A percentile compares a stretch with the other conserved stretches of the same genome.
Evolutionary conservation across 306 rosid species (phyloP).

Genomic region (Heteromeles arbutifolia): DNA sequence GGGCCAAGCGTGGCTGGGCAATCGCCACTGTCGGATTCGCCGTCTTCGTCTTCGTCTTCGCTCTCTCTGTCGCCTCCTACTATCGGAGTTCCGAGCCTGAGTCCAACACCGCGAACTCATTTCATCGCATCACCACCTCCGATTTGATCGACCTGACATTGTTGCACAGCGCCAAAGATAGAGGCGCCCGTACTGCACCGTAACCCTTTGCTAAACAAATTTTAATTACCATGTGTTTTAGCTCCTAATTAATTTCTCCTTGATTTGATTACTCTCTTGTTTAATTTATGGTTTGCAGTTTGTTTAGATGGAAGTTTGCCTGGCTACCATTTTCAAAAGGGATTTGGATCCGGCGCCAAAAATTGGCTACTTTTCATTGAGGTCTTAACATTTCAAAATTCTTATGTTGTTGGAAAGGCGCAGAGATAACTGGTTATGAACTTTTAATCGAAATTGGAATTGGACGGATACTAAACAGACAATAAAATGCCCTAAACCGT

Average conservation of each 20-base stretch:
- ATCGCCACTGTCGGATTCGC: slow-evolving; percentile 32
- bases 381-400: slow-evolving; percentile 30
- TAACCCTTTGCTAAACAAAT: neutral
- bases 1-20: slow-evolving; percentile 50
- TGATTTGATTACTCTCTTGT: no score
- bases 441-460: no score
- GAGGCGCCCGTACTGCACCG: slow-evolving; percentile 52
- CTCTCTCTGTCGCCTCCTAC: slow-evolving; percentile 32
- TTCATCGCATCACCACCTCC: slow-evolving; percentile 5
- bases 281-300: slow-evolving; percentile 33
- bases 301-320: slow-evolving; percentile 85
- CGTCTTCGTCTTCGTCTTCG: slow-evolving; percentile 34
- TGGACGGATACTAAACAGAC: no score
- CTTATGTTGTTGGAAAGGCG: neutral
- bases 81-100: slow-evolving; percentile 8
- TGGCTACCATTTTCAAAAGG: slow-evolving; percentile 76
- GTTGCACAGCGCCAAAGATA: slow-evolving; percentile 40
- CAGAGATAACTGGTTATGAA: no score
- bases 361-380: slow-evolving; percentile 80
- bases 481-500: no score
- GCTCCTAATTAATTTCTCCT: neutral
- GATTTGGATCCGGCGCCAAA: slow-evolving; percentile 75
- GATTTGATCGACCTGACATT: slow-evolving; percentile 62
- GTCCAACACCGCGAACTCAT: neutral
- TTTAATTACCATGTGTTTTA: neutral